Evolutionary conservation across 1,139 yeast genomes (phyloP).

Genomic region (Diutina ranongensis): DNA sequence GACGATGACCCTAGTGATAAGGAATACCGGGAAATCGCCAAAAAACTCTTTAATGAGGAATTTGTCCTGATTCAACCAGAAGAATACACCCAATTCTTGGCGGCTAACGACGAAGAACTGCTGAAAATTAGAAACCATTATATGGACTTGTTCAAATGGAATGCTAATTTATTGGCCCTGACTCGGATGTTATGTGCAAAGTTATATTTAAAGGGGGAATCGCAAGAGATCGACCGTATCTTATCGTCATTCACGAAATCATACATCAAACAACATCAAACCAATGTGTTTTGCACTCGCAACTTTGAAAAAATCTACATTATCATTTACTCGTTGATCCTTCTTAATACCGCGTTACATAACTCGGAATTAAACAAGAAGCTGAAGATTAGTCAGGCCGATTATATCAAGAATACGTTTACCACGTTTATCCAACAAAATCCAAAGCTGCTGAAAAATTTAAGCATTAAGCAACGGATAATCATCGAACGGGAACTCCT

Average conservation of each 20-base stretch:
- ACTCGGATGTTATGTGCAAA: constrained; percentile 52
- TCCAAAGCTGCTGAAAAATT: constrained; percentile 18
- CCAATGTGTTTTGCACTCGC: constrained; percentile 36
- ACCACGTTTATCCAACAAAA: constrained; percentile 29
- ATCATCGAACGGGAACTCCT: constrained; percentile 33
- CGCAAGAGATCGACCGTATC: constrained; percentile 71
- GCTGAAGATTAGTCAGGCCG: constrained; percentile 31
- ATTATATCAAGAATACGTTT: constrained; percentile 48
- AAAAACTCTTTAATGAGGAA: constrained; percentile 25
- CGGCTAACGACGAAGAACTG: constrained; percentile 32
- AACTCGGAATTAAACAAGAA: constrained; percentile 33
- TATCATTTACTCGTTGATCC: constrained; percentile 58
- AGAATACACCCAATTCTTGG: constrained; percentile 35
- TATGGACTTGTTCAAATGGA: constrained; percentile 41
- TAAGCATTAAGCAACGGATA: constrained; percentile 29
- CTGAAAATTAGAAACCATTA: constrained; percentile 29
- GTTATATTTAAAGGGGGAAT: constrained; percentile 69
- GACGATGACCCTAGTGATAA: constrained; percentile 3
- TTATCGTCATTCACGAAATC: constrained; percentile 59
- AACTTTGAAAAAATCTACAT: constrained; percentile 60
- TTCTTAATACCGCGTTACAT: constrained; percentile 63
- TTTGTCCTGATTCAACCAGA: constrained; percentile 35
- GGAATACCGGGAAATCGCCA: constrained; percentile 25
- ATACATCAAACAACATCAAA: constrained; percentile 46
- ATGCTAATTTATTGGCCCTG: constrained; percentile 37